Evolutionary conservation across 2,329 filamentous ascomycete genomes (phyloP).

Genomic region (Sodiomyces alkalinus): DNA sequence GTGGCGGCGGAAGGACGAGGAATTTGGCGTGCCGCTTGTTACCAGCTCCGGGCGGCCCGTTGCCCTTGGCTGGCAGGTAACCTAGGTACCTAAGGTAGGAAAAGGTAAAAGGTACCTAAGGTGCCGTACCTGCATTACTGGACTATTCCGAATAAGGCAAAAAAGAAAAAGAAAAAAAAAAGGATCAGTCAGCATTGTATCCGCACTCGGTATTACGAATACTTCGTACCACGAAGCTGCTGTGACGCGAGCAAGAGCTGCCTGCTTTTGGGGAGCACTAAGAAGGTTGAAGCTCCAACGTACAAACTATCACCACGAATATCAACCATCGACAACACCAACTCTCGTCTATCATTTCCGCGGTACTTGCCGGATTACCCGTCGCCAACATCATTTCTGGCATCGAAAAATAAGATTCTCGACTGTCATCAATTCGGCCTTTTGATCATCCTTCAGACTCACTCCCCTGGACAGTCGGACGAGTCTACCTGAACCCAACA

Average conservation of each 20-base stretch:
- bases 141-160: constrained; percentile 6
- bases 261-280: constrained; percentile 17
- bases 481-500: not conserved
- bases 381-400: constrained; percentile 1
- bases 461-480: too few relatives aligned
- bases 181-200: constrained; percentile 8
- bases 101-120: too few relatives aligned
- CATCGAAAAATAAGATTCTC: constrained; percentile 2
- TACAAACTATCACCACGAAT: constrained; percentile 3
- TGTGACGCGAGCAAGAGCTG: constrained; percentile 28
- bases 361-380: too few relatives aligned
- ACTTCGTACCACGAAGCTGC: too few relatives aligned
- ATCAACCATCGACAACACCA: constrained; percentile 10
- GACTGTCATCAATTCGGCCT: not conserved
- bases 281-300: not conserved
- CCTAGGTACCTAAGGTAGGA: too few relatives aligned
- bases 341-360: constrained; percentile 1
- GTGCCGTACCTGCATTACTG: constrained; percentile 6
- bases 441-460: constrained; percentile 1
- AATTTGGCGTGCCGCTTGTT: too few relatives aligned
- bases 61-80: too few relatives aligned
- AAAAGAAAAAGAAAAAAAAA: too few relatives aligned
- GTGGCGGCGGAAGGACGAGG: too few relatives aligned
- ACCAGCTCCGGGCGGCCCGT: too few relatives aligned
- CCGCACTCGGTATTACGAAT: too few relatives aligned